Evolutionary conservation across 2,329 filamentous ascomycete genomes (phyloP).

Genomic region (Myotisia sp.): DNA sequence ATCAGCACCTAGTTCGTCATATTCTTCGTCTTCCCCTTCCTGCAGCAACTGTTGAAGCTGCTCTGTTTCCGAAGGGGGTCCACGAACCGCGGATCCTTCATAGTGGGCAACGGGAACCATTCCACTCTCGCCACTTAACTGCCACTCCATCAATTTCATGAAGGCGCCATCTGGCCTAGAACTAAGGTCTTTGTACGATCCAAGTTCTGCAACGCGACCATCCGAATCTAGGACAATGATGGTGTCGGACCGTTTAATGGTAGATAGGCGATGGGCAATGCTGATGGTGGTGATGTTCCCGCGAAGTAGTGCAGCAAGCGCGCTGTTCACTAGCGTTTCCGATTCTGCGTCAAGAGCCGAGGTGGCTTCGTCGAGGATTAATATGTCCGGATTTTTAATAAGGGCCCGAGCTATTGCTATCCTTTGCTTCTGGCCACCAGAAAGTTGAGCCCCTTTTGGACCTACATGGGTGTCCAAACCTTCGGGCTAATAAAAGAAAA

Average conservation of each 20-base stretch:
- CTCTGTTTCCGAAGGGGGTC: conserved; percentile 35
- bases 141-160: conserved; percentile 95
- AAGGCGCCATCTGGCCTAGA: conserved; percentile 67
- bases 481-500: conserved; percentile 48
- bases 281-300: conserved; percentile 93
- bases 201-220: conserved; percentile 80
- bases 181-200: conserved; percentile 65
- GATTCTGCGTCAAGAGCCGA: conserved; percentile 92
- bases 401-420: conserved; percentile 93
- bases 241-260: conserved; percentile 87
- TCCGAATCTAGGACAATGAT: conserved; percentile 84
- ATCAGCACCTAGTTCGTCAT: conserved; percentile 18
- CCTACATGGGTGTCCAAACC: conserved; percentile 90
- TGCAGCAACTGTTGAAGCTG: conserved; percentile 35
- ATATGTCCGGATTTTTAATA: conserved; percentile 88
- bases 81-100: conserved; percentile 16
- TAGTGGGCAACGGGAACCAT: conserved; percentile 10
- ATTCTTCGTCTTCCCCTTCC: conserved; percentile 21
- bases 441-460: conserved; percentile 80
- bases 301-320: conserved; percentile 62
- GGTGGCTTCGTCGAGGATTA: conserved; percentile 93
- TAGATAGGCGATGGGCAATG: conserved; percentile 88
- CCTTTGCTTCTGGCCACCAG: conserved; percentile 91
- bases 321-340: conserved; percentile 89
- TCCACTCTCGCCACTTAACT: conserved; percentile 71